Percentiles rank a stretch among this genome's conserved stretches.
These are phyloP conservation scores for Telfairia occidentalis DNA, from an alignment of 331 rosid genomes.

Conservation along the genomic window DNA sequence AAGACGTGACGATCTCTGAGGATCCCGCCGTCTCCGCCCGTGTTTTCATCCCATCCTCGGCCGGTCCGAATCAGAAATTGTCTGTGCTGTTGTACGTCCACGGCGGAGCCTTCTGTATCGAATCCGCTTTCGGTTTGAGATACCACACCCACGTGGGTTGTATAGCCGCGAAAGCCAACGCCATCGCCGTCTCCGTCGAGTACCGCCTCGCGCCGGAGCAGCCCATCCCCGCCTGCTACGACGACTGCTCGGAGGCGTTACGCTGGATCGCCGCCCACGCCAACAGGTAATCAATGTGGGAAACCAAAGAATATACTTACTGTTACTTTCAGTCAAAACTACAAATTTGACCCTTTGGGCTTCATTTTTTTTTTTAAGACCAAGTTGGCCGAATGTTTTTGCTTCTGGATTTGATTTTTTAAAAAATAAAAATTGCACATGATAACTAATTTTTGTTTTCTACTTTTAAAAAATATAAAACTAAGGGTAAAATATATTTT, in stretches of 20 bases:
- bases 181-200: constrained; percentile 34
- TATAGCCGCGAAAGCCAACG: constrained; percentile 20
- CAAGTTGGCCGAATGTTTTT: too few relatives aligned
- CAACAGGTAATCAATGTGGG: too few relatives aligned
- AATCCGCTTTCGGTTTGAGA: constrained; percentile 26
- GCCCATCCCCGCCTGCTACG: constrained; percentile 35
- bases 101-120: constrained; percentile 35
- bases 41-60: constrained; percentile 5
- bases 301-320: too few relatives aligned
- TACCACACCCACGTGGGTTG: constrained; percentile 23
- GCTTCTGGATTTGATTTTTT: too few relatives aligned
- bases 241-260: constrained; percentile 33
- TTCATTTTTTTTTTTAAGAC: too few relatives aligned
- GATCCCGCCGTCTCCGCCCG: constrained; percentile 13
- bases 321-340: too few relatives aligned
- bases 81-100: constrained; percentile 26
- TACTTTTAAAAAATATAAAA: too few relatives aligned
- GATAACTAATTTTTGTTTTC: too few relatives aligned
- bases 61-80: neutral
- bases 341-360: too few relatives aligned
- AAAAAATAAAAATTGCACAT: too few relatives aligned
- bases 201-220: constrained; percentile 34
- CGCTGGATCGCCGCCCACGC: constrained; percentile 31
- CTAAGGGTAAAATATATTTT: too few relatives aligned
- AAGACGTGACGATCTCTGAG: constrained; percentile 8